phyloP scores from a whole-genome alignment of 1,284 basidiomycete species.

The Apiotrichum brassicae region DNA sequence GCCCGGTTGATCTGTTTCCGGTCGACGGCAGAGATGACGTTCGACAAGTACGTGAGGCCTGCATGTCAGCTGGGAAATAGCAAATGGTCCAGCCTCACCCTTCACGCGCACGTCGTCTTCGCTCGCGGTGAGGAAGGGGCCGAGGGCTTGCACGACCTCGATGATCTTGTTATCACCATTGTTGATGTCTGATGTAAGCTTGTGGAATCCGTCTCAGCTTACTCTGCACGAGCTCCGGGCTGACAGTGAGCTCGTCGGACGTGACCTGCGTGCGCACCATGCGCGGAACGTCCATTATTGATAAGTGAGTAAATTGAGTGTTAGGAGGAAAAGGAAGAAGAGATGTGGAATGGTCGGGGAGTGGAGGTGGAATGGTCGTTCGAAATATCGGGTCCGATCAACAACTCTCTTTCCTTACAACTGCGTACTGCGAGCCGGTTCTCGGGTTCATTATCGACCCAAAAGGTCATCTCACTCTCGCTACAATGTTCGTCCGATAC shows the following conservation, averaged over 20 bases:
- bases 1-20: slow-evolving; percentile 67
- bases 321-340: no score
- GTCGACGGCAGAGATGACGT: slow-evolving; percentile 62
- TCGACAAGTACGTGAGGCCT: slow-evolving; percentile 40
- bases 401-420: no score
- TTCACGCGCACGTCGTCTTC: slow-evolving; percentile 71
- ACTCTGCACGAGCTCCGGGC: slow-evolving; percentile 37
- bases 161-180: slow-evolving; percentile 60
- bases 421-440: no score
- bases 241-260: slow-evolving; percentile 34
- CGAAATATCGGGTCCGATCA: no score
- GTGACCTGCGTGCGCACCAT: slow-evolving; percentile 41
- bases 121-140: slow-evolving; percentile 78
- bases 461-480: no score
- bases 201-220: background rate
- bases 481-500: no score
- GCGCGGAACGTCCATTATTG: slow-evolving; percentile 41
- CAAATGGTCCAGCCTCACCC: slow-evolving; percentile 52
- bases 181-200: slow-evolving; percentile 57
- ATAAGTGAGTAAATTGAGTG: no score
- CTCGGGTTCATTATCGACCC: no score
- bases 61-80: background rate
- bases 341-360: no score
- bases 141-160: slow-evolving; percentile 76
- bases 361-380: no score